phyloP scores from a whole-genome alignment of 2,329 filamentous ascomycete genomes.

The Fusarium newnesense region DNA sequence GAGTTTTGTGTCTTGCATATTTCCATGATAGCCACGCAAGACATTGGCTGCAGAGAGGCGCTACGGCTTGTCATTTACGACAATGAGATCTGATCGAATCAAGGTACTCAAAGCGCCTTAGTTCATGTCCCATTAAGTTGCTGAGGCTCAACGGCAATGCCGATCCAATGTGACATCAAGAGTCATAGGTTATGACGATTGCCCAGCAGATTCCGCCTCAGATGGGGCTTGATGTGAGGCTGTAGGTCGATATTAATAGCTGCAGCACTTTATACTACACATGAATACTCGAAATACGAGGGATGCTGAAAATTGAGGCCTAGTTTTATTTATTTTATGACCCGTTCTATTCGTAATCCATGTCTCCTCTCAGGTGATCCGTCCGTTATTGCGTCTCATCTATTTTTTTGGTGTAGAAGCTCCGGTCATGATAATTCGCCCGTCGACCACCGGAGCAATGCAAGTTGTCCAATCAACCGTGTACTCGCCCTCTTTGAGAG shows the following conservation, averaged over 20 bases:
- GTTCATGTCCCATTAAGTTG: slow-evolving; percentile 5
- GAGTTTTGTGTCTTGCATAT: slow-evolving; percentile 1
- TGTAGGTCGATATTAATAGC: background rate
- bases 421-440: slow-evolving; percentile 70
- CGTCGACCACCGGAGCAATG: slow-evolving; percentile 81
- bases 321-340: slow-evolving; percentile 1
- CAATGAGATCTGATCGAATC: slow-evolving; percentile 9
- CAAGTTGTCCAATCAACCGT: slow-evolving; percentile 82
- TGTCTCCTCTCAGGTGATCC: background rate
- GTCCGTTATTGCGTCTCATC: background rate
- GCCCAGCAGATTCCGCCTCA: background rate
- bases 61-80: slow-evolving; percentile 24
- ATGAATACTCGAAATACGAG: background rate
- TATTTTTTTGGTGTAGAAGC: slow-evolving; percentile 22
- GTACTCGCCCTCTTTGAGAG: slow-evolving; percentile 67
- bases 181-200: background rate
- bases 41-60: slow-evolving; percentile 1
- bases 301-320: background rate
- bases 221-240: background rate
- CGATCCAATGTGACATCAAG: slow-evolving; percentile 7
- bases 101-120: background rate
- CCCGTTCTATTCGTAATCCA: background rate
- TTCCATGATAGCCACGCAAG: background rate
- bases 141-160: background rate
- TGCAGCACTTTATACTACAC: background rate